Evolutionary conservation across 2,329 filamentous ascomycete species (phyloP).

Genomic region (Trichoderma simmonsii): DNA sequence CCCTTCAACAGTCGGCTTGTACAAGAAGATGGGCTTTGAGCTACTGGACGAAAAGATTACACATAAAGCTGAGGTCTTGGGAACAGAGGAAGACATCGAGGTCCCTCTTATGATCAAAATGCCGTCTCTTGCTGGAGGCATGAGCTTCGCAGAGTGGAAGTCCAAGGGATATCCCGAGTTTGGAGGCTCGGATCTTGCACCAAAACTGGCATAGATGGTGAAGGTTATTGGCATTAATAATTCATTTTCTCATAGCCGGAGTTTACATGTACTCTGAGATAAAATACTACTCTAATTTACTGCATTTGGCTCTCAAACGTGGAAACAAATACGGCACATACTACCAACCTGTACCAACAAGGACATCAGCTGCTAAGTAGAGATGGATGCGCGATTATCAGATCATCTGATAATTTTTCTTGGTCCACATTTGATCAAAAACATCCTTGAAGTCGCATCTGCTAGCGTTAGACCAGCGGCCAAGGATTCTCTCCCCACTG

Average conservation of each 20-base stretch:
- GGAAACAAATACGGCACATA: not conserved
- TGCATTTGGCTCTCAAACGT: not conserved
- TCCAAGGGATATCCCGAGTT: constrained; percentile 24
- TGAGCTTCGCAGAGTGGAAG: constrained; percentile 37
- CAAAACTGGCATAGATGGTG: not conserved
- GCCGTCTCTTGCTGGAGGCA: constrained; percentile 33
- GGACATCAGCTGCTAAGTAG: not conserved
- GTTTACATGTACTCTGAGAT: not conserved
- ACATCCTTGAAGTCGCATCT: not conserved
- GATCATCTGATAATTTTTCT: constrained; percentile 35
- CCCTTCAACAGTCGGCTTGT: constrained; percentile 39
- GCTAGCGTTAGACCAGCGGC: not conserved
- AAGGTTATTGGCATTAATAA: not conserved
- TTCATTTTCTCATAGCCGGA: not conserved
- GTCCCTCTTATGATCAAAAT: constrained; percentile 43
- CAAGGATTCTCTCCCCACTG: not conserved
- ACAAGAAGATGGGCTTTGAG: constrained; percentile 45
- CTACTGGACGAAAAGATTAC: constrained; percentile 36
- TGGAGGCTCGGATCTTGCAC: not conserved
- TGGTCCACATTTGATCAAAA: not conserved
- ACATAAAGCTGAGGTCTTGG: constrained; percentile 31
- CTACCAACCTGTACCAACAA: not conserved
- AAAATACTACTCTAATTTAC: not conserved
- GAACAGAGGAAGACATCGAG: constrained; percentile 35
- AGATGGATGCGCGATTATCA: constrained; percentile 28